Evolutionary conservation across 2,329 filamentous ascomycete species (phyloP).

Genomic region (Westerdykella ornata): DNA sequence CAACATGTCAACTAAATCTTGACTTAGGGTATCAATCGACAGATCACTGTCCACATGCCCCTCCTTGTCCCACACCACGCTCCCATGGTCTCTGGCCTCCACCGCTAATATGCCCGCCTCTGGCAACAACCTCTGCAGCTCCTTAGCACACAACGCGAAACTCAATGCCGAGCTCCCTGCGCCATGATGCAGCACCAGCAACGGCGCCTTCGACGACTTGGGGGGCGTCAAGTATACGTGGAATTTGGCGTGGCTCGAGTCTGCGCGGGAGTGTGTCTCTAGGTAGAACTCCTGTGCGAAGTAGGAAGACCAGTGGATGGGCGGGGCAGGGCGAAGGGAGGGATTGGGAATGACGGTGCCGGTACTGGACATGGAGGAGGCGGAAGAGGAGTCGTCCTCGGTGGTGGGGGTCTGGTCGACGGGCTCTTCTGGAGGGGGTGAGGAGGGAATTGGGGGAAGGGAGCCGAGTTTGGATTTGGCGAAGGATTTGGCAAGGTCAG

Average conservation of each 20-base stretch:
- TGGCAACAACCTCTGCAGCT: constrained; percentile 71
- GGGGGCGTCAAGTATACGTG: constrained; percentile 88
- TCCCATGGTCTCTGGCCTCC: constrained; percentile 83
- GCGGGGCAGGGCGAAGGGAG: constrained; percentile 55
- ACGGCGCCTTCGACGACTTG: constrained; percentile 56
- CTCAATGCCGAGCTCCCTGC: constrained; percentile 89
- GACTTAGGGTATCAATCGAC: constrained; percentile 62
- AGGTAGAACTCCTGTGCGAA: constrained; percentile 84
- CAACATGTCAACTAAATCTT: constrained; percentile 66
- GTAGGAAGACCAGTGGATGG: constrained; percentile 78
- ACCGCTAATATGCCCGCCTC: constrained; percentile 75
- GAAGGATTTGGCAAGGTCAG: constrained; percentile 72
- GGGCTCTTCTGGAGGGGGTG: constrained; percentile 46
- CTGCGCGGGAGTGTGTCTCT: constrained; percentile 39
- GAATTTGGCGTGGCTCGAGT: constrained; percentile 51
- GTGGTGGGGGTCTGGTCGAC: constrained; percentile 44
- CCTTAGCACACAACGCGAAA: constrained; percentile 73
- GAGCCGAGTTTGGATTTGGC: constrained; percentile 65
- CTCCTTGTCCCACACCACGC: constrained; percentile 43
- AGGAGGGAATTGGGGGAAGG: constrained; percentile 45
- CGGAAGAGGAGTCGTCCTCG: constrained; percentile 46
- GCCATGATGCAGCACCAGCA: constrained; percentile 93
- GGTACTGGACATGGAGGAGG: constrained; percentile 85
- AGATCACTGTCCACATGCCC: constrained; percentile 53
- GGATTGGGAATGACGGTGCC: constrained; percentile 82